Evolutionary conservation across 1,284 basidiomycete species (phyloP), one percentile per base, ranked within the genome.

Genomic region (Apiotrichum porosum): DNA sequence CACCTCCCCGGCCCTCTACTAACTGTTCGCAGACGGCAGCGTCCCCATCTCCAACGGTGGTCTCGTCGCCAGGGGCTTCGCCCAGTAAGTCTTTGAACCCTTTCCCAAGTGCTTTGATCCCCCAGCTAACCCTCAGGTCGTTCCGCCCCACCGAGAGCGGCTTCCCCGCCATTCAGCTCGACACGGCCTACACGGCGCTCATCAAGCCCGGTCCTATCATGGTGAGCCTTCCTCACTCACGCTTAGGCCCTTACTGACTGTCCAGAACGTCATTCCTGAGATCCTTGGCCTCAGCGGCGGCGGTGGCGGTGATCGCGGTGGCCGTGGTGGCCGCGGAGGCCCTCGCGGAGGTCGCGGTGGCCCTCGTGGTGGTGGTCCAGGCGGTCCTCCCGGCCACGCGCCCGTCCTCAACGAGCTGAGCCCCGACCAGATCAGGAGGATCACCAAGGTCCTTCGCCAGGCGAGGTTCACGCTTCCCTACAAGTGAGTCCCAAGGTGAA

Each of bases 161-260:
- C 10, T 26, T 56, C 23, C 63, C 63, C 1, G 62, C 62, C 6
- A 49, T 66, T 23, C 68, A 70, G 66, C 54, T 73, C 36, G 70
- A 74, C 57, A 69, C 65, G 18, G 72, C 72, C 1, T 71, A 69
- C 56, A 69, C 69, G 2, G 71, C 72, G 3, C 70, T 75, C 47
- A 56, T 71, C 45, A 52, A 63, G 35, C 53, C 66, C 6, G 73
- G 73, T 5, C 57, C 52, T 31, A 56, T 73, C 13, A 37, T 60
- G 31, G 68, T 70, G 31, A 57, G 66, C 61, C 15, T 12, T 3
- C 26, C 26, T 12, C 26, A 28, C 26, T 28, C 26, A 6, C 26
- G 6, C 26, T 28, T 28, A 28, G 26, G 26, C 13, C 21, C 4
- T 34, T n/a, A n/a, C n/a, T n/a, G n/a, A n/a, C n/a, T 12, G 15